Percentiles rank a stretch among this genome's conserved stretches.
These are phyloP conservation scores for Chalciporus pseudorubinellus DNA, from an alignment of 768 basidiomycete species.

Conservation along the genomic window DNA sequence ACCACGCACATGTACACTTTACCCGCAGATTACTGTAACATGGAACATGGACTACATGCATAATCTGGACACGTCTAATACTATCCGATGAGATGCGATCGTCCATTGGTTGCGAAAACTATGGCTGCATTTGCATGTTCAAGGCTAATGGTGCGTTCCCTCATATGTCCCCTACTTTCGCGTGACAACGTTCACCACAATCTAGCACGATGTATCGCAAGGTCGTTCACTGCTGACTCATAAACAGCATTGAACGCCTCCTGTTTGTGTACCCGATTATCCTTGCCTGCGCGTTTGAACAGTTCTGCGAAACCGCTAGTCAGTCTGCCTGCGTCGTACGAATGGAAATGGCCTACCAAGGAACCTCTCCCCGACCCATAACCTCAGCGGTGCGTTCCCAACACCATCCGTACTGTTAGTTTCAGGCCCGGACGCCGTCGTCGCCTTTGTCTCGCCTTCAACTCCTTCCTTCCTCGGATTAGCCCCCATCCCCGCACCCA, in stretches of 20 bases:
- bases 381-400: conserved; percentile 62
- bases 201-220: conserved; percentile 12
- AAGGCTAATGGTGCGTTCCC: neutral
- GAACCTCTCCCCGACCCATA: conserved; percentile 73
- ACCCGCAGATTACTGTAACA: neutral
- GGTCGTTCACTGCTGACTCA: conserved; percentile 22
- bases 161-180: neutral
- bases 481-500: conserved; percentile 67
- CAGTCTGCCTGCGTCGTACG: neutral
- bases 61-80: neutral
- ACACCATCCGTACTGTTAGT: conserved; percentile 31
- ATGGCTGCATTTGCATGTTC: neutral
- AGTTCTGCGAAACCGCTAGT: conserved; percentile 41
- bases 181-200: conserved; percentile 11
- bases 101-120: neutral
- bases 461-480: conserved; percentile 23
- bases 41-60: neutral
- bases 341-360: conserved; percentile 45
- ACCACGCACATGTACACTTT: too few species aligned
- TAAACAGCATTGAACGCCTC: conserved; percentile 39
- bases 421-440: neutral
- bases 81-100: neutral
- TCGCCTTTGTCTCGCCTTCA: too few species aligned
- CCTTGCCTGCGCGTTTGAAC: conserved; percentile 55
- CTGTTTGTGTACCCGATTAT: conserved; percentile 46